Conservation (phyloP, 345 rosid species). For the Triadica sebifera region DNA sequence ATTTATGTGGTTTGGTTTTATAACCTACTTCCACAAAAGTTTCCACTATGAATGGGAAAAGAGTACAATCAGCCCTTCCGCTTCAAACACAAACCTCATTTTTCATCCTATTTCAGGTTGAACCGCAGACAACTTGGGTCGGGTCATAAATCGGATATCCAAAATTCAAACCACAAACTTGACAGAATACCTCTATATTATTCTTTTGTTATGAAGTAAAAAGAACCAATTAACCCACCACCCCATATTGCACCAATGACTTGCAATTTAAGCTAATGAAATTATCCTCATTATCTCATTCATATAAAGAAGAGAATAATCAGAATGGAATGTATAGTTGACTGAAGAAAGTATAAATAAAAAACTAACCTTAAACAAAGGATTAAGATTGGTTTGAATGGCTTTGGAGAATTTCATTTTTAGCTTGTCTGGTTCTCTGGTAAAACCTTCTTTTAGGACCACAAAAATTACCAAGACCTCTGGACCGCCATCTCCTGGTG, state of each 20-base stretch:
- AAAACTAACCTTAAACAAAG: conserved; percentile 70
- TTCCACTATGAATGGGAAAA: no score
- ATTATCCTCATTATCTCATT: not conserved
- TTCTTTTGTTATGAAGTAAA: not conserved
- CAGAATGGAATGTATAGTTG: not conserved
- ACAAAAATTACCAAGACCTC: conserved; percentile 58
- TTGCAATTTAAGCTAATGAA: not conserved
- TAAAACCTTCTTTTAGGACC: conserved; percentile 58
- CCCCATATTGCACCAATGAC: no score
- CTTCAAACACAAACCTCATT: no score
- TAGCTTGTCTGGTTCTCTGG: conserved; percentile 40
- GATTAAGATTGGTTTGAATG: conserved; percentile 74
- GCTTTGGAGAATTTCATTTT: conserved; percentile 54
- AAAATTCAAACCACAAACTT: no score
- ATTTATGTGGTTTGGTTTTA: no score
- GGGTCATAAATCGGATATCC: no score
- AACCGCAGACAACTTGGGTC: no score
- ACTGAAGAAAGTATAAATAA: not conserved
- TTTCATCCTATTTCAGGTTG: no score
- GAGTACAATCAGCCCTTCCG: no score
- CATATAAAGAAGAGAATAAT: not conserved
- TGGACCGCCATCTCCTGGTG: conserved; percentile 68
- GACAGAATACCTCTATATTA: no score
- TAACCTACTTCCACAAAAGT: no score
- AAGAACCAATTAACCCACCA: no score